These are phyloP conservation scores for Eucalyptus microcorys DNA, from an alignment of 345 rosid genomes.

Conservation along the genomic window DNA sequence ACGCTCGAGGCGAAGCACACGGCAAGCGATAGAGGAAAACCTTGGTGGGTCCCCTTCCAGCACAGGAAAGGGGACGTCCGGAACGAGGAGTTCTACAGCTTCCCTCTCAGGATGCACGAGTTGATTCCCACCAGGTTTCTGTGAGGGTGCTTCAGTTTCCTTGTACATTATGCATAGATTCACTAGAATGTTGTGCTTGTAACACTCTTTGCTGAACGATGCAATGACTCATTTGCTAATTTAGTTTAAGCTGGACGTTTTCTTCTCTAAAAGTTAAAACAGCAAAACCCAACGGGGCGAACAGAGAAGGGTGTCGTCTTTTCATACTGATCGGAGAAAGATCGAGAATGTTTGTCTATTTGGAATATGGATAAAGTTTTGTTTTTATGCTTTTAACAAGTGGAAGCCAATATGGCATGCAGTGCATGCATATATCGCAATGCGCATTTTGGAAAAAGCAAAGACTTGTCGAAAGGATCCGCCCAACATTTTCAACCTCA, in stretches of 20 bases:
- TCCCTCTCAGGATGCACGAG: slow-evolving; percentile 42
- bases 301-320: neutral
- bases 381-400: neutral
- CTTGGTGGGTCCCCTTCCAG: slow-evolving; percentile 95
- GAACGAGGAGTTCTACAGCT: slow-evolving; percentile 66
- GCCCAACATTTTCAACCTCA: neutral
- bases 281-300: neutral
- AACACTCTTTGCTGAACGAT: neutral
- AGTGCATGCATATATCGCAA: neutral
- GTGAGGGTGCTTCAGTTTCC: neutral
- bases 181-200: neutral
- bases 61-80: slow-evolving; percentile 50
- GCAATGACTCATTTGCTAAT: neutral
- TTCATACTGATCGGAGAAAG: neutral
- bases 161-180: neutral
- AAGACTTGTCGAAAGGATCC: neutral
- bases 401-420: neutral
- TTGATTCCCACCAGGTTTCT: slow-evolving; percentile 60
- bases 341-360: neutral
- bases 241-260: neutral
- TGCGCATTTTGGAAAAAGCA: neutral
- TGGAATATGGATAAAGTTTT: neutral
- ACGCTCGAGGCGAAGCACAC: slow-evolving; percentile 41
- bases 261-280: neutral
- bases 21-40: slow-evolving; percentile 47